Percentiles rank a stretch among this genome's conserved stretches.
These are phyloP conservation scores for Colletotrichum chlorophyti DNA, from an alignment of 2,329 filamentous ascomycete genomes.

Conservation along the genomic window DNA sequence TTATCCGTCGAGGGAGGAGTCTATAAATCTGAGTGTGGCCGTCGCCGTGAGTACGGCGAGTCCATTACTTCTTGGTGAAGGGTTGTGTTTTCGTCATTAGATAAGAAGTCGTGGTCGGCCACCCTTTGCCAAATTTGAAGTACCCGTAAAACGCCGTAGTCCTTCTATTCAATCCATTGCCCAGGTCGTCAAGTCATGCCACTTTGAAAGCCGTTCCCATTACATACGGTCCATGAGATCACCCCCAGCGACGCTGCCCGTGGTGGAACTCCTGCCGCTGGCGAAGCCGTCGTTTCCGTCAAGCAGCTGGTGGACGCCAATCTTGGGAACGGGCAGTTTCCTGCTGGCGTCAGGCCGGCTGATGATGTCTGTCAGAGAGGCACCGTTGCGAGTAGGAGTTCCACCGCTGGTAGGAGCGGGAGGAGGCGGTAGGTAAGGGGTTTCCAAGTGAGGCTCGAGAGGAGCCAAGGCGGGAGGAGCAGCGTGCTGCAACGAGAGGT, in stretches of 20 bases:
- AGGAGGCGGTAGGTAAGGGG: constrained; percentile 45
- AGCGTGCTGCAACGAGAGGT: constrained; percentile 60
- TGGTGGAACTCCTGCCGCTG: constrained; percentile 79
- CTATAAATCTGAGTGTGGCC: constrained; percentile 13
- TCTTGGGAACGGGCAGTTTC: constrained; percentile 88
- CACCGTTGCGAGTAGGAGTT: constrained; percentile 64
- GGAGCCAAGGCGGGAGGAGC: constrained; percentile 63
- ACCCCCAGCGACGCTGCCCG: constrained; percentile 77
- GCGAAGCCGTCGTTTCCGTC: constrained; percentile 70
- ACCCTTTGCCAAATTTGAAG: constrained; percentile 14
- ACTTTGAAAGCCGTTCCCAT: constrained; percentile 30
- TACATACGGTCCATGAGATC: constrained; percentile 67
- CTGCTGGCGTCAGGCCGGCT: constrained; percentile 84
- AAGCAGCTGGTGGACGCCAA: constrained; percentile 88
- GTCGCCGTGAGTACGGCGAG: background rate
- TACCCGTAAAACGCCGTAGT: constrained; percentile 41
- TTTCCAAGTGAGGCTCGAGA: constrained; percentile 63
- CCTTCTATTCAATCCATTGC: constrained; percentile 48
- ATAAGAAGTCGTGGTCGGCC: constrained; percentile 24
- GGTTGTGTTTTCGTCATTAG: constrained; percentile 11
- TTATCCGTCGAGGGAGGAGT: constrained; percentile 16
- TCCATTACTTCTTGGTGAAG: constrained; percentile 9
- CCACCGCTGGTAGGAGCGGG: constrained; percentile 58
- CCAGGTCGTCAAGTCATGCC: constrained; percentile 47
- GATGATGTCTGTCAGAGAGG: constrained; percentile 92